A percentile compares a stretch with the other conserved stretches of the same genome.
Evolutionary conservation across 2,329 filamentous ascomycete genomes (phyloP).

Genomic region (Balansia obtecta): DNA sequence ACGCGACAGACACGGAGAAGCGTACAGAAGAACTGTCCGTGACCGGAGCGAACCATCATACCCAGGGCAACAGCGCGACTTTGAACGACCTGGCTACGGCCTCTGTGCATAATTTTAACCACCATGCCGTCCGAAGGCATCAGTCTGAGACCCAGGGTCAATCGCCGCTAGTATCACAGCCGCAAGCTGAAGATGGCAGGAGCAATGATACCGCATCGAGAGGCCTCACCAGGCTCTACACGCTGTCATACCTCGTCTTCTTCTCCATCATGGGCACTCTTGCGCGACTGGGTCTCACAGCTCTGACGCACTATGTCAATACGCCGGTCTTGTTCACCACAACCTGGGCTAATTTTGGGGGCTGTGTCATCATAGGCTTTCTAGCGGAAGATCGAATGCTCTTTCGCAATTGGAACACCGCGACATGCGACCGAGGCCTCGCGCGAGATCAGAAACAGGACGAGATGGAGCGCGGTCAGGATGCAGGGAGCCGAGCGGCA

Average conservation of each 20-base stretch:
- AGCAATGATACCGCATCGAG: conserved; percentile 27
- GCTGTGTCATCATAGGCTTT: conserved; percentile 76
- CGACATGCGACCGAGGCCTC: conserved; percentile 24
- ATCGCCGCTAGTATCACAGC: conserved; percentile 7
- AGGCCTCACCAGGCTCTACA: conserved; percentile 50
- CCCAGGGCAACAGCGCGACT: conserved; percentile 24
- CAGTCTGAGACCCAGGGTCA: conserved; percentile 6
- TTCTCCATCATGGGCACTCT: conserved; percentile 80
- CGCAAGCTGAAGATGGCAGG: conserved; percentile 2
- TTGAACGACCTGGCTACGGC: conserved; percentile 27
- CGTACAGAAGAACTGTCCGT: neutral
- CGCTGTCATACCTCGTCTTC: conserved; percentile 68
- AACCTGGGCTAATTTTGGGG: conserved; percentile 80
- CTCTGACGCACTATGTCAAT: conserved; percentile 67
- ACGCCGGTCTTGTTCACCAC: conserved; percentile 62
- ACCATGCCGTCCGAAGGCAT: conserved; percentile 8
- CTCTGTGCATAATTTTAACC: conserved; percentile 7
- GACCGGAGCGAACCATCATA: neutral
- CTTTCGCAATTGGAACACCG: conserved; percentile 55
- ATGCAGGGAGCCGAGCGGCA: too few relatives aligned
- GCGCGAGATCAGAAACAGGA: conserved; percentile 17
- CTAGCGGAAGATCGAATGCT: conserved; percentile 65
- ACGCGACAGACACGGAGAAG: neutral
- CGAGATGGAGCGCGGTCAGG: conserved; percentile 29
- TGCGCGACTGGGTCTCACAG: conserved; percentile 67